Evolutionary conservation across 2,329 filamentous ascomycete genomes (phyloP).

Genomic region (Dactylellina parvicollis): DNA sequence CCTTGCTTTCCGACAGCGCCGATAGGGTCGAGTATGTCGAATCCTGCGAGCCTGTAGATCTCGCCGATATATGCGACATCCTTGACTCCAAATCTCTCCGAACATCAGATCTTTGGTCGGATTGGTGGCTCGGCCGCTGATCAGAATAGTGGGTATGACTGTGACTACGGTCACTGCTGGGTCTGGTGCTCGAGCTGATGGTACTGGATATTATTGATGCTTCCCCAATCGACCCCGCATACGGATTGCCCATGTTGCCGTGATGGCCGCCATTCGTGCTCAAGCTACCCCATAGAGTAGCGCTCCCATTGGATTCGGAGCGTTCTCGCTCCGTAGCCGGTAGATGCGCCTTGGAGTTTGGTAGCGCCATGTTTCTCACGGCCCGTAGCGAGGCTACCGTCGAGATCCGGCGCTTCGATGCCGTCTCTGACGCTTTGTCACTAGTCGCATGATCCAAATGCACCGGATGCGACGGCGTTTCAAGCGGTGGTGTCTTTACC

Average conservation of each 20-base stretch:
- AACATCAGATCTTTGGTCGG: constrained; percentile 20
- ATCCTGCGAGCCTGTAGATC: constrained; percentile 30
- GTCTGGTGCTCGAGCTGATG: constrained; percentile 23
- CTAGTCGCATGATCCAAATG: not conserved
- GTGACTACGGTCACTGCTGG: constrained; percentile 14
- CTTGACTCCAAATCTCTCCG: constrained; percentile 31
- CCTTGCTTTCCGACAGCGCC: constrained; percentile 27
- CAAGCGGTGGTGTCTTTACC: constrained; percentile 19
- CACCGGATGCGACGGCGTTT: not conserved
- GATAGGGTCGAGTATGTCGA: constrained; percentile 30
- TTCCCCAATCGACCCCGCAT: constrained; percentile 17
- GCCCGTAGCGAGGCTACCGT: constrained; percentile 45
- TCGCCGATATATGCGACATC: constrained; percentile 38
- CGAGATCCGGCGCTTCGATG: constrained; percentile 40
- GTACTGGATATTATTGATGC: constrained; percentile 32
- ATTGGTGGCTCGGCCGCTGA: constrained; percentile 29
- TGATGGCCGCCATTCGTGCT: constrained; percentile 1
- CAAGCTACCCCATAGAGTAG: constrained; percentile 38
- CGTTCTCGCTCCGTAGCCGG: constrained; percentile 22
- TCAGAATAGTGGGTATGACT: not conserved
- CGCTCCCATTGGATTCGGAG: constrained; percentile 31
- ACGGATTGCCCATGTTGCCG: constrained; percentile 19
- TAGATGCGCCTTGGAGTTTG: constrained; percentile 48
- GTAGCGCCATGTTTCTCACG: constrained; percentile 36
- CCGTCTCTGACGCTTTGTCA: constrained; percentile 31